phyloP scores from a whole-genome alignment of 1,139 yeast genomes.

The Casaregolazyma suthepensis region DNA sequence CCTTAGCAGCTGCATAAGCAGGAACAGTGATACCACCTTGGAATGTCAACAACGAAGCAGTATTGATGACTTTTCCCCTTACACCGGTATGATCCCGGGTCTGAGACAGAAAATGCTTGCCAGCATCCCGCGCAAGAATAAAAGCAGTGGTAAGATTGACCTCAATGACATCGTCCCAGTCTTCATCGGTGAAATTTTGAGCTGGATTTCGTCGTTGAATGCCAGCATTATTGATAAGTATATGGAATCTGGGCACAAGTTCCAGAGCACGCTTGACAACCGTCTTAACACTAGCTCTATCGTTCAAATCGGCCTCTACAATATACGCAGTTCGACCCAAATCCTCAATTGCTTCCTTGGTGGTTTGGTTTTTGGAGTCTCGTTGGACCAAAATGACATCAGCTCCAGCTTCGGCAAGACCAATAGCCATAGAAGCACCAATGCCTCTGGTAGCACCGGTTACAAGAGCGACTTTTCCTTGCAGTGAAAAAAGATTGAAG shows the following conservation, averaged over 20 bases:
- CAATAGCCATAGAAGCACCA: slow-evolving; percentile 39
- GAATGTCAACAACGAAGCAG: slow-evolving; percentile 48
- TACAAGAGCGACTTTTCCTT: slow-evolving; percentile 38
- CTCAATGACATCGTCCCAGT: slow-evolving; percentile 43
- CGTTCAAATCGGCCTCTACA: slow-evolving; percentile 27
- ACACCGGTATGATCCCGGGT: slow-evolving; percentile 36
- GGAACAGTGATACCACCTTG: slow-evolving; percentile 41
- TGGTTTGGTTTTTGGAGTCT: slow-evolving; percentile 14
- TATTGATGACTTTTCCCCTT: slow-evolving; percentile 57
- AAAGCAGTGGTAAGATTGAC: slow-evolving; percentile 46
- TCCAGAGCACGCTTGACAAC: slow-evolving; percentile 32
- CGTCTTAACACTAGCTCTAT: slow-evolving; percentile 27
- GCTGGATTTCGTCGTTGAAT: slow-evolving; percentile 38
- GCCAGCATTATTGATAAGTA: slow-evolving; percentile 54
- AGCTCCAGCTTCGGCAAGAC: slow-evolving; percentile 41
- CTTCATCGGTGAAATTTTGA: slow-evolving; percentile 37
- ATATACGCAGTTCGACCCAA: slow-evolving; percentile 27
- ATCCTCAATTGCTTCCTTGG: slow-evolving; percentile 21
- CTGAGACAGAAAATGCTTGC: slow-evolving; percentile 36
- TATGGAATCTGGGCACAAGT: slow-evolving; percentile 38
- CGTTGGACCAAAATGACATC: slow-evolving; percentile 35
- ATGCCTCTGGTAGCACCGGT: slow-evolving; percentile 43
- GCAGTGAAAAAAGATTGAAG: slow-evolving; percentile 32
- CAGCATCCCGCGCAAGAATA: slow-evolving; percentile 43
- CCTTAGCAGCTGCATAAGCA: slow-evolving; percentile 50